Evolutionary conservation across 1,284 basidiomycete species (phyloP), one percentile per base, ranked within the genome.

Genomic region (Phellinidium pouzarii): DNA sequence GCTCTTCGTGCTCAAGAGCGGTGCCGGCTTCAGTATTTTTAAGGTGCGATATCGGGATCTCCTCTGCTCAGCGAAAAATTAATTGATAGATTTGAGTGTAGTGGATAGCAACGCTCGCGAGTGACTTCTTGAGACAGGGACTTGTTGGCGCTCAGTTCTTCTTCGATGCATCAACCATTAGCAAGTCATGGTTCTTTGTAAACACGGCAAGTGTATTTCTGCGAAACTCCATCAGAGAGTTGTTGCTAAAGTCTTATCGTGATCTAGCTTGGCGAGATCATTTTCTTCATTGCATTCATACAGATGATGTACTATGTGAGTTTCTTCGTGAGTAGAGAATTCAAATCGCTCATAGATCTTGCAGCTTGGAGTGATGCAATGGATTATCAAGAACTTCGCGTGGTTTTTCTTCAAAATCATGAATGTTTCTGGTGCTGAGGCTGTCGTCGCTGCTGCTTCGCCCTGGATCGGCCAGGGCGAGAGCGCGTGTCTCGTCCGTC

Each of bases 351-450:
- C 20, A 5, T 9, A 38, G 42, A 14, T 57, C n/a, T 46, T 14
- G 40, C 48, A 76, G 68, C 74, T 89, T 42, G 87, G 89, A 44
- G 83, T 88, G 43, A 90, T 93, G 88, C 88, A 91, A 71, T 93
- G 90, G 88, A 69, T 93, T 61, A 80, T 93, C 67, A 80, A 79
- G 62, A 74, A 87, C 64, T 90, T 89, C 62, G 92, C 91, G 4
- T 93, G 89, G 90, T 79, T 94, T 72, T 94, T 95, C 78, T 91
- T 89, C 76, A 91, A 91, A 68, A 69, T 87, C 49, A 79, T 94
- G 80, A 82, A 87, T 59, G 78, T 91, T 26, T 91, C 88, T 23
- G 92, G 92, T 61, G 92, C 91, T 4, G 92, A 94, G 65, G 91
- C 92, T 31, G 87, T 94, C 58, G 91, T 94, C 48, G 92, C 93